Evolutionary conservation across 352 stramenopile genomes (phyloP).

Genomic region (Phytopythium cucurbitacearum): DNA sequence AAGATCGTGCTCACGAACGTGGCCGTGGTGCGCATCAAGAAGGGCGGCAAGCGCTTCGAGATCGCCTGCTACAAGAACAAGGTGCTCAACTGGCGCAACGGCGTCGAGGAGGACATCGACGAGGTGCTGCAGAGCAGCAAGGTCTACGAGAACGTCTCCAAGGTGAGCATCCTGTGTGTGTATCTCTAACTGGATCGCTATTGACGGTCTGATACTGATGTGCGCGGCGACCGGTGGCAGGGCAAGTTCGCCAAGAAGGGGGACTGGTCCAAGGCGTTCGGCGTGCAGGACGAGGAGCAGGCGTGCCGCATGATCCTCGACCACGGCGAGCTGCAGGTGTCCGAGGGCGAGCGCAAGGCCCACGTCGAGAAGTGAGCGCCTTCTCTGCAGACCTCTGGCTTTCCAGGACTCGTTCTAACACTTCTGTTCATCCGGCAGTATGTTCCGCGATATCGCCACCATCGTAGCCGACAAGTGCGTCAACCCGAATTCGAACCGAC

Average conservation of each 20-base stretch:
- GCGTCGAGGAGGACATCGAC: conserved; percentile 96
- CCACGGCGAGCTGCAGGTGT: conserved; percentile 97
- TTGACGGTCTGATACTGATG: not conserved
- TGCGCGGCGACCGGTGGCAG: conserved; percentile 16
- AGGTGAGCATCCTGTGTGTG: conserved; percentile 19
- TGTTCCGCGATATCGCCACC: conserved; percentile 93
- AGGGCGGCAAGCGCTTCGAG: conserved; percentile 96
- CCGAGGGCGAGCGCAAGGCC: conserved; percentile 92
- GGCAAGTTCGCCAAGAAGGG: conserved; percentile 95
- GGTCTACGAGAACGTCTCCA: conserved; percentile 98
- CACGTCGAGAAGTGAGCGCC: conserved; percentile 83
- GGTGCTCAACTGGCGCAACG: conserved; percentile 97
- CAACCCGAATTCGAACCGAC: conserved; percentile 92
- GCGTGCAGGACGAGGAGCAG: conserved; percentile 88
- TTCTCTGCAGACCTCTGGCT: not conserved
- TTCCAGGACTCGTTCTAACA: conserved; percentile 1
- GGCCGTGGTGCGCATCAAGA: conserved; percentile 94
- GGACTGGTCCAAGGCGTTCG: conserved; percentile 93
- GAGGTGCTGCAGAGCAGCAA: conserved; percentile 97
- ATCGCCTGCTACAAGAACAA: conserved; percentile 99
- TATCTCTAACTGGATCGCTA: not conserved
- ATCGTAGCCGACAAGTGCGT: conserved; percentile 98
- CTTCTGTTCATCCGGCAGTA: conserved; percentile 38
- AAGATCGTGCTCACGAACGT: conserved; percentile 96
- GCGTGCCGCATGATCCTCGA: conserved; percentile 94